Conservation (phyloP, 2,329 filamentous ascomycete genomes). For the Leptographium lundbergii region DNA sequence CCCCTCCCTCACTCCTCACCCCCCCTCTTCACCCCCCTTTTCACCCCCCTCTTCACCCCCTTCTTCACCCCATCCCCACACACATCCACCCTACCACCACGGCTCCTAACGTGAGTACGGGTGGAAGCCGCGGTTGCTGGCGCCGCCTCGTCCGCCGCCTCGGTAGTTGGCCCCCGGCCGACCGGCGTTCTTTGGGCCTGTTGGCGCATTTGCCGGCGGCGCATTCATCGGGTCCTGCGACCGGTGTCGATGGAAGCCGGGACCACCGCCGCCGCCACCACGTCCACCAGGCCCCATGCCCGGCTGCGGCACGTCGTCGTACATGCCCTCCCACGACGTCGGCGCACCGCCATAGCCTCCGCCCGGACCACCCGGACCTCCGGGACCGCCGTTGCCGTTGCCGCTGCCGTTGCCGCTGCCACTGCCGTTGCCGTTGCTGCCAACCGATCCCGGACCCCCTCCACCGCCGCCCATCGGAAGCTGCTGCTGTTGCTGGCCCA, state of each 20-base stretch:
- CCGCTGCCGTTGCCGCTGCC: conserved; percentile 12
- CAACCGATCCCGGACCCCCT: not conserved
- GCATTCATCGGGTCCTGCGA: conserved; percentile 37
- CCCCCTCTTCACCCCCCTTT: not conserved
- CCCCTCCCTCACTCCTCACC: no score
- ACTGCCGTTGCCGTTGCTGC: conserved; percentile 10
- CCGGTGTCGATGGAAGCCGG: conserved; percentile 18
- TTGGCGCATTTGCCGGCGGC: conserved; percentile 74
- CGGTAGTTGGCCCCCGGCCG: conserved; percentile 87
- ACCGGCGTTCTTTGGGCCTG: conserved; percentile 89
- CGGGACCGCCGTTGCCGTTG: conserved; percentile 19
- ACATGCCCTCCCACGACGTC: conserved; percentile 97
- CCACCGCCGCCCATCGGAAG: conserved; percentile 15
- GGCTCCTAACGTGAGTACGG: conserved; percentile 43
- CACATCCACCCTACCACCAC: not conserved
- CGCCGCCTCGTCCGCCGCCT: conserved; percentile 51
- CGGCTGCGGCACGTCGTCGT: conserved; percentile 85
- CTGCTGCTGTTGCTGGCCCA: conserved; percentile 9
- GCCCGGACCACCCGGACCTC: conserved; percentile 11
- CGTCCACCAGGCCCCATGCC: conserved; percentile 23
- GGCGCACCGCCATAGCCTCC: conserved; percentile 38
- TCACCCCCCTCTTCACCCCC: not conserved
- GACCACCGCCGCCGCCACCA: conserved; percentile 18
- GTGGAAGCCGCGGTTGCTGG: conserved; percentile 58
- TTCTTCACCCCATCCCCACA: no score